Percentiles rank a stretch among this genome's conserved stretches.
These are phyloP conservation scores for Auriculariales sp. DNA, from an alignment of 768 basidiomycete genomes.

Conservation along the genomic window DNA sequence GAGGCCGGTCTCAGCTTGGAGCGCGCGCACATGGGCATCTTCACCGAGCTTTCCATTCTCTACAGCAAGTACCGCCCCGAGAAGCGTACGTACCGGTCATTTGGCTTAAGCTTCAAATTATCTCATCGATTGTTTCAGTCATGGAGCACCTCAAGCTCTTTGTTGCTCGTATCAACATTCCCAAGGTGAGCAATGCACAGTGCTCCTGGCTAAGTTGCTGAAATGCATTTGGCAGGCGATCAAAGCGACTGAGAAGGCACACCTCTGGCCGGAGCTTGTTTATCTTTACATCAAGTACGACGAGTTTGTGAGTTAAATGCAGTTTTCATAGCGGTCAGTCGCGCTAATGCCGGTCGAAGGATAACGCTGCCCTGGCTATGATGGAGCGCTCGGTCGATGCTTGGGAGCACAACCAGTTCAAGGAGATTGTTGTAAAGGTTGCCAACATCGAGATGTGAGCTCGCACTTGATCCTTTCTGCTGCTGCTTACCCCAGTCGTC, in stretches of 20 bases:
- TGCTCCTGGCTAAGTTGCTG: background rate
- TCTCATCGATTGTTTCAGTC: constrained; percentile 30
- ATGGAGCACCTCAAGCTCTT: constrained; percentile 99
- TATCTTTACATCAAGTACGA: constrained; percentile 99
- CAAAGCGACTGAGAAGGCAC: constrained; percentile 88
- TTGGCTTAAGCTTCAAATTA: constrained; percentile 5
- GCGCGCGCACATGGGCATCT: constrained; percentile 98
- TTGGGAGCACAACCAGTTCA: constrained; percentile 99
- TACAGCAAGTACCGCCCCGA: constrained; percentile 93
- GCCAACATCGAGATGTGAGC: constrained; percentile 93
- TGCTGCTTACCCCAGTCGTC: background rate
- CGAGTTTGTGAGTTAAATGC: constrained; percentile 49
- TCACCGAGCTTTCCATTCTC: constrained; percentile 83
- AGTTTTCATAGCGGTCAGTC: background rate
- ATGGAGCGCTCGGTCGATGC: constrained; percentile 97
- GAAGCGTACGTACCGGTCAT: constrained; percentile 45
- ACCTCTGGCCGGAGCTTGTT: constrained; percentile 96
- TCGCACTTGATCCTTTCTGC: background rate
- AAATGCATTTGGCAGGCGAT: constrained; percentile 62
- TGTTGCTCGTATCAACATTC: constrained; percentile 92
- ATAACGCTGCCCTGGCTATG: constrained; percentile 96
- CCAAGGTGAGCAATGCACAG: constrained; percentile 41
- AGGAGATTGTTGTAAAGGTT: constrained; percentile 90
- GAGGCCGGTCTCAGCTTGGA: constrained; percentile 95
- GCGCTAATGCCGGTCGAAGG: constrained; percentile 25